Evolutionary conservation across 805 yeast species (phyloP).

Genomic region (Lipomyces anomalus): DNA sequence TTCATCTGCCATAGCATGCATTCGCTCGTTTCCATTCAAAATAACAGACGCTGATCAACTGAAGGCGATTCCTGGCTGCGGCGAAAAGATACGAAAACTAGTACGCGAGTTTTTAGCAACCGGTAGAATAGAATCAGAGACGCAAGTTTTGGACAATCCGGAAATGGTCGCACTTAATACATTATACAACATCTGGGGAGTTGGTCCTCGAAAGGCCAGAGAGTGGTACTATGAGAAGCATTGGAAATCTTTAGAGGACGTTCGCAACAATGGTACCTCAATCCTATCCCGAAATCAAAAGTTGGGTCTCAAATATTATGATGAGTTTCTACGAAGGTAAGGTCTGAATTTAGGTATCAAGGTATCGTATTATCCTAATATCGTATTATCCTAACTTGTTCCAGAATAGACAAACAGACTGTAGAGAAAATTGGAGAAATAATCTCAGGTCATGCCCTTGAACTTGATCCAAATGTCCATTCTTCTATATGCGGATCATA

Average conservation of each 20-base stretch:
- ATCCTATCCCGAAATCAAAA: slow-evolving; percentile 12
- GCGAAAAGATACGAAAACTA: slow-evolving; percentile 17
- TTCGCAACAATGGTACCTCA: slow-evolving; percentile 10
- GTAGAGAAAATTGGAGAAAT: slow-evolving; percentile 12
- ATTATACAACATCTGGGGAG: slow-evolving; percentile 23
- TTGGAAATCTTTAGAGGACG: slow-evolving; percentile 19
- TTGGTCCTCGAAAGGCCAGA: slow-evolving; percentile 17
- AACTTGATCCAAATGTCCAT: slow-evolving; percentile 4
- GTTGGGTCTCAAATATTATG: slow-evolving; percentile 18
- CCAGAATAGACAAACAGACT: slow-evolving; percentile 12
- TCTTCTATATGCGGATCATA: slow-evolving; percentile 20
- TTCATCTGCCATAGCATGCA: slow-evolving; percentile 21
- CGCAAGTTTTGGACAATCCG: slow-evolving; percentile 1
- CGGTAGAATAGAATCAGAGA: slow-evolving; percentile 19
- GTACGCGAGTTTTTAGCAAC: slow-evolving; percentile 17
- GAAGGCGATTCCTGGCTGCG: slow-evolving; percentile 20
- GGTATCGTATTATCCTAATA: neutral
- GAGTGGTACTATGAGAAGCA: slow-evolving; percentile 20
- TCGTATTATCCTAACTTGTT: neutral
- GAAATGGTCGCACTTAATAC: slow-evolving; percentile 12
- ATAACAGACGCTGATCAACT: slow-evolving; percentile 12
- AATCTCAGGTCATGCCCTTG: slow-evolving; percentile 6
- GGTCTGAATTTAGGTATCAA: neutral
- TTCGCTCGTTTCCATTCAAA: slow-evolving; percentile 19
- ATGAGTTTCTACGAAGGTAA: slow-evolving; percentile 17